Evolutionary conservation across 371 early-diverging fungal species (phyloP).

Genomic region (Thermomucor indicae-seudaticae): DNA sequence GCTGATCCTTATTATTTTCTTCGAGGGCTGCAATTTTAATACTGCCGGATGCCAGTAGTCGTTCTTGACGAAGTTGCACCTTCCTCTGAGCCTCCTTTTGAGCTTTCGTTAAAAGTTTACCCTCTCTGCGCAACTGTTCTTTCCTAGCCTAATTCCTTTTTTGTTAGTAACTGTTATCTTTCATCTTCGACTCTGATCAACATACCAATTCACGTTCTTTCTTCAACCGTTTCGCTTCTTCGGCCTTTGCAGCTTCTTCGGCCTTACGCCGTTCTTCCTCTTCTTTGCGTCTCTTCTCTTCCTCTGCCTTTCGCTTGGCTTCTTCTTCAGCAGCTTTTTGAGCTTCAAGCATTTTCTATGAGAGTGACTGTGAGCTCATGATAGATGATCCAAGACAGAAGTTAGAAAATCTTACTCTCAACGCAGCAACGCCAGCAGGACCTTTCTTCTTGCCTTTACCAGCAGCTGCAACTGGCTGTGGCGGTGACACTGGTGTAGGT

Average conservation of each 20-base stretch:
- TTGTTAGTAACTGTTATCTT: not conserved
- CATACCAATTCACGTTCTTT: conserved; percentile 38
- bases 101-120: conserved; percentile 90
- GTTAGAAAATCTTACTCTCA: conserved; percentile 32
- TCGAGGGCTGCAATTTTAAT: conserved; percentile 78
- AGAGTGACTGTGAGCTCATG: too few species aligned
- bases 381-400: too few species aligned
- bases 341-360: conserved; percentile 46
- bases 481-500: conserved; percentile 21
- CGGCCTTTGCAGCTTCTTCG: conserved; percentile 41
- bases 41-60: conserved; percentile 70
- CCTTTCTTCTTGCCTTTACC: conserved; percentile 40
- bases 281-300: conserved; percentile 36
- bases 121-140: conserved; percentile 89
- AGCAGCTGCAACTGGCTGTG: conserved; percentile 19
- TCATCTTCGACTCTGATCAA: not conserved
- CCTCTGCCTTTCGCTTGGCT: conserved; percentile 30
- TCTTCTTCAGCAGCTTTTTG: conserved; percentile 52
- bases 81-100: conserved; percentile 84
- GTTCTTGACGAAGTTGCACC: conserved; percentile 73
- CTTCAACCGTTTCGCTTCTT: conserved; percentile 43
- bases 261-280: conserved; percentile 39
- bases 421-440: conserved; percentile 42
- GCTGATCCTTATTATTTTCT: conserved; percentile 7
- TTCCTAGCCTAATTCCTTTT: conserved; percentile 53